Percentiles rank a stretch among this genome's conserved stretches.
These are phyloP conservation scores for Senecio squalidus DNA, from an alignment of 140 eudicot genomes.

Conservation along the genomic window DNA sequence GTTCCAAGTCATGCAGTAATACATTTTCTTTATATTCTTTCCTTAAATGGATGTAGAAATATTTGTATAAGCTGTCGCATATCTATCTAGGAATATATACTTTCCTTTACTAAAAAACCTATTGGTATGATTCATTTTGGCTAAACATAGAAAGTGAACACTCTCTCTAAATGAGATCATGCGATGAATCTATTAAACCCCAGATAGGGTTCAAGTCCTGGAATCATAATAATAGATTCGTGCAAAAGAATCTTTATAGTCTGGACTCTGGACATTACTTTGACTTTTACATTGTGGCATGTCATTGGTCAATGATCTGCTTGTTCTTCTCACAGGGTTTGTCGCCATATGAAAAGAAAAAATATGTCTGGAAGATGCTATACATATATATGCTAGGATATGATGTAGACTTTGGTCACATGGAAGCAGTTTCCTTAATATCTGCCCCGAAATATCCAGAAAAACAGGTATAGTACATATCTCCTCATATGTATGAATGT, in stretches of 20 bases:
- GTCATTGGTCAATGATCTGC: background rate
- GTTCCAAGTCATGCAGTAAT: conserved; percentile 1
- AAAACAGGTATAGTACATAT: conserved; percentile 57
- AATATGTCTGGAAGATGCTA: conserved; percentile 99
- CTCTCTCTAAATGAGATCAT: conserved; percentile 3
- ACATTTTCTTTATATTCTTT: conserved; percentile 4
- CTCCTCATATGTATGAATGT: background rate
- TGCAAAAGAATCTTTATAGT: conserved; percentile 2
- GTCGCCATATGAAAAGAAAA: conserved; percentile 94
- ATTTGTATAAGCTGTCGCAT: conserved; percentile 1
- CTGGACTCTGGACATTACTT: background rate
- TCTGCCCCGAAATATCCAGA: conserved; percentile 99
- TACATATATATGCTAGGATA: conserved; percentile 94
- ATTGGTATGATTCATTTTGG: background rate
- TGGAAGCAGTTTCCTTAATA: conserved; percentile 98
- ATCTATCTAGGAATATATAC: background rate
- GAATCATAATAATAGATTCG: background rate
- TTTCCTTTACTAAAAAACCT: background rate
- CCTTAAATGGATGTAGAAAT: conserved; percentile 7
- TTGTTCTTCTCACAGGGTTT: conserved; percentile 55
- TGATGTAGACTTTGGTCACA: conserved; percentile 99
- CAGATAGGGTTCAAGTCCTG: background rate
- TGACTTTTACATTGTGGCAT: background rate
- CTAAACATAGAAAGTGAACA: conserved; percentile 1
- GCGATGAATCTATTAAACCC: background rate